Evolutionary conservation across 2,329 filamentous ascomycete genomes (phyloP).

Genomic region (Ceratocystis destructans): DNA sequence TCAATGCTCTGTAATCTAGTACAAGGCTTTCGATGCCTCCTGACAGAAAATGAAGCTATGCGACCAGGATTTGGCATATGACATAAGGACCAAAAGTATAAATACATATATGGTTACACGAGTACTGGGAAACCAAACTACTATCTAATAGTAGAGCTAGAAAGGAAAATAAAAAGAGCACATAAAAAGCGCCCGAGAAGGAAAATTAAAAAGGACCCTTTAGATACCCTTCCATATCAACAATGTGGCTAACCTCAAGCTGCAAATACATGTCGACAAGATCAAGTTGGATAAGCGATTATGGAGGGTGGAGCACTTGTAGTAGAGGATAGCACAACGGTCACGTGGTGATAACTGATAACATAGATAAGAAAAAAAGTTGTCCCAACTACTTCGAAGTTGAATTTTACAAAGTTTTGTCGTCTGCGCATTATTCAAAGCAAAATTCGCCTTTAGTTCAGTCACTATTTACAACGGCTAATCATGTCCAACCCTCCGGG

Average conservation of each 20-base stretch:
- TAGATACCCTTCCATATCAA: too few species aligned
- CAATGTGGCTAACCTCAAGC: too few species aligned
- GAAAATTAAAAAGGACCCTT: too few species aligned
- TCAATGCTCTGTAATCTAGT: background rate
- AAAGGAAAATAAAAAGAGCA: too few species aligned
- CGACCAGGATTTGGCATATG: constrained; percentile 3
- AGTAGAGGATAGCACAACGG: background rate
- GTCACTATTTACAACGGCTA: background rate
- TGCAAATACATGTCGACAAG: too few species aligned
- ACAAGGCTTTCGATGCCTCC: constrained; percentile 3
- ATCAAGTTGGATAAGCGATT: background rate
- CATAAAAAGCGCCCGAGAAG: too few species aligned
- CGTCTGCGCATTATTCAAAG: background rate
- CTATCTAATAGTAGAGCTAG: too few species aligned
- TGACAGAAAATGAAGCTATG: constrained; percentile 4
- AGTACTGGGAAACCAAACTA: background rate
- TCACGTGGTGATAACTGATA: constrained; percentile 22
- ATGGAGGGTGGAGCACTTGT: background rate
- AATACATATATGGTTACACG: background rate
- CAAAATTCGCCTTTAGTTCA: background rate
- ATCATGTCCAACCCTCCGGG: background rate
- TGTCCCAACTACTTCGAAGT: constrained; percentile 1
- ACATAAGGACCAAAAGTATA: background rate
- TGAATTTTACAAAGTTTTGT: background rate
- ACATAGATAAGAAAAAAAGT: constrained; percentile 20